A percentile compares a stretch with the other conserved stretches of the same genome.
These are phyloP conservation scores for Letharia lupina DNA, from an alignment of 495 filamentous ascomycete genomes.

Conservation along the genomic window DNA sequence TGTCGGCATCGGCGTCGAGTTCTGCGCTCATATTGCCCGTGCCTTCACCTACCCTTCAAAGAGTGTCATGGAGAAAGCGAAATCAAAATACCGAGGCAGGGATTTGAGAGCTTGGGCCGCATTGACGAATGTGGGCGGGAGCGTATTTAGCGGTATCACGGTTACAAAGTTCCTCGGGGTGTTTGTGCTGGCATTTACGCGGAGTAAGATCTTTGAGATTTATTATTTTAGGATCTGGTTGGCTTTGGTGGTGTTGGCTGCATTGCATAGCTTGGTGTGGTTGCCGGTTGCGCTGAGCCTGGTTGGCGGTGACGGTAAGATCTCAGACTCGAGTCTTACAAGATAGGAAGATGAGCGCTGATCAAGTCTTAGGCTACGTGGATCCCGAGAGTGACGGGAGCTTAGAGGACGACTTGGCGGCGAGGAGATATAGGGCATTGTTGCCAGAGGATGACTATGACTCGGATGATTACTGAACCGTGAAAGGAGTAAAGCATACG, in stretches of 20 bases:
- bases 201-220: slow-evolving; percentile 98
- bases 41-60: slow-evolving; percentile 89
- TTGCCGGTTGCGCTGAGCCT: slow-evolving; percentile 84
- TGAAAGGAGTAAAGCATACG: not conserved
- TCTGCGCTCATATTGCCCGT: slow-evolving; percentile 92
- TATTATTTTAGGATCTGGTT: slow-evolving; percentile 98
- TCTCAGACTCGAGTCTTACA: not conserved
- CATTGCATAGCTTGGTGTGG: slow-evolving; percentile 80
- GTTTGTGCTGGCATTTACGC: slow-evolving; percentile 82
- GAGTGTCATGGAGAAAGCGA: slow-evolving; percentile 63
- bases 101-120: slow-evolving; percentile 87
- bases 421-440: slow-evolving; percentile 42
- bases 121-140: slow-evolving; percentile 84
- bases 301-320: slow-evolving; percentile 70
- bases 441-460: slow-evolving; percentile 45
- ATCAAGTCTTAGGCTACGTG: slow-evolving; percentile 54
- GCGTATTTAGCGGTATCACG: slow-evolving; percentile 92
- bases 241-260: slow-evolving; percentile 81
- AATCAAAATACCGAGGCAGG: slow-evolving; percentile 31
- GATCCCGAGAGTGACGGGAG: slow-evolving; percentile 79
- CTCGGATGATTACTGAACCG: slow-evolving; percentile 39
- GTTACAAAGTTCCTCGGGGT: slow-evolving; percentile 92
- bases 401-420: slow-evolving; percentile 70
- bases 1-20: slow-evolving; percentile 91
- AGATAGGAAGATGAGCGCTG: not conserved